Evolutionary conservation across 208 protist genomes (phyloP), one percentile per base, ranked within the genome.

Genomic region (Wallacemonas rigidus): DNA sequence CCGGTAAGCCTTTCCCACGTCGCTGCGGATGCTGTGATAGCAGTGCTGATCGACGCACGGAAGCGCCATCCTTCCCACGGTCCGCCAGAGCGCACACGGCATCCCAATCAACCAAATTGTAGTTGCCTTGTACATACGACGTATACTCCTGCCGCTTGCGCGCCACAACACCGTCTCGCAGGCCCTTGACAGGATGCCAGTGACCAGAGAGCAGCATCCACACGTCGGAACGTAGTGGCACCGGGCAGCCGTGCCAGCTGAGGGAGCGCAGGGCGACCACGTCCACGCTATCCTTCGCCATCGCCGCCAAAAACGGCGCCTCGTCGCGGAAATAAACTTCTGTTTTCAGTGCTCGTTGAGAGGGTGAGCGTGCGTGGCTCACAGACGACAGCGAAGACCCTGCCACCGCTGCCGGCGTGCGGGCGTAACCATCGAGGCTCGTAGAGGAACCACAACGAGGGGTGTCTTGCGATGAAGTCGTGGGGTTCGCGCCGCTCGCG

Each of bases 131-230:
- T 11, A 89, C 84, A 74, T 86, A 87, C 2, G 75, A 57, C 38
- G 69, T 69, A 72, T 92, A 92, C 72, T 92, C 87, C 17, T 74
- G 47, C n/a, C 84, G 76, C 53, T 86, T 88, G 8, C 87, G 77
- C 35, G 80, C 71, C 17, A 85, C 69, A 2, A 86, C 80, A 14
- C 76, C 45, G 3, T 71, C 70, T 17, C 87, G 81, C 43, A 58
- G 77, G 11, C 77, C 74, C 14, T 50, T 12, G 64, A 75, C 71
- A 26, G 87, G 72, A 39, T 83, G 84, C 79, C 82, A 85, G 77
- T 83, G 74, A 4, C 87, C 84, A 1, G 84, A 82, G 36, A 92
- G 77, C 47, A 86, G 81, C 51, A 81, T 78, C 87, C 87, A 92
- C 70, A 83, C 78, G 57, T 89, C 82, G 45, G 69, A 81, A 48